Evolutionary conservation across 352 stramenopile species (phyloP), one percentile per base, ranked within the genome.

Genomic region (Globisporangium irregulare): DNA sequence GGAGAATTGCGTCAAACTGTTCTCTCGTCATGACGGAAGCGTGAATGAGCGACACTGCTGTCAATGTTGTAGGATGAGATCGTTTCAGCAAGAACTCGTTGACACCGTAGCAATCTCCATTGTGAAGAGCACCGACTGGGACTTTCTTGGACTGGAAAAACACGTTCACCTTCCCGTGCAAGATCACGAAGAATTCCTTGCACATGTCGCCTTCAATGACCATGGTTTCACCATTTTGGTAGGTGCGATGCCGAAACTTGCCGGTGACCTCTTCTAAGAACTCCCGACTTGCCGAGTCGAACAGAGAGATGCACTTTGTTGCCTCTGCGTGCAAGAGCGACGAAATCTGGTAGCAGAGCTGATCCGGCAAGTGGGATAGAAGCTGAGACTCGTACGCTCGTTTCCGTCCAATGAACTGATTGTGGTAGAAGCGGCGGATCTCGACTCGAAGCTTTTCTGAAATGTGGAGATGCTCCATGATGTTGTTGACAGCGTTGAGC

Each of bases 231-330:
- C 87, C 87, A 34, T 87, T 87, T 34, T 93, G 85, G 50, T 87
- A 93, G 8, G 51, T 87, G 14, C 81, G 77, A 59, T 92, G 80
- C 0, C 87, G 82, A 54, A 94, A 92, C 58, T 93, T 90, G 0
- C 85, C 87, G 0, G 86, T 94, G 4, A 94, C 82, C 72, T 91
- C 82, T n/a, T 92, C 79, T 0, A 90, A 66, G 58, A 93, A 91
- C 24, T 92, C 84, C 18, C 75, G 76, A n/a, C 77, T 88, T 2
- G 79, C 76, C 1, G 73, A 84, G 25, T 89, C 76, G 59, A 94
- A 94, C 1, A 94, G 69, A 1, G 63, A 14, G 2, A 94, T 74
- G 12, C 77, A 74, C 57, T 80, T 82, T 0, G 86, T 84, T 3
- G 87, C 73, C 3, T 89, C 74, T 0, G 87, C 76, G 60, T 94